Percentiles rank a stretch among this genome's conserved stretches.
phyloP scores from a whole-genome alignment of 257 asterid species.

The Osmanthus fragrans region DNA sequence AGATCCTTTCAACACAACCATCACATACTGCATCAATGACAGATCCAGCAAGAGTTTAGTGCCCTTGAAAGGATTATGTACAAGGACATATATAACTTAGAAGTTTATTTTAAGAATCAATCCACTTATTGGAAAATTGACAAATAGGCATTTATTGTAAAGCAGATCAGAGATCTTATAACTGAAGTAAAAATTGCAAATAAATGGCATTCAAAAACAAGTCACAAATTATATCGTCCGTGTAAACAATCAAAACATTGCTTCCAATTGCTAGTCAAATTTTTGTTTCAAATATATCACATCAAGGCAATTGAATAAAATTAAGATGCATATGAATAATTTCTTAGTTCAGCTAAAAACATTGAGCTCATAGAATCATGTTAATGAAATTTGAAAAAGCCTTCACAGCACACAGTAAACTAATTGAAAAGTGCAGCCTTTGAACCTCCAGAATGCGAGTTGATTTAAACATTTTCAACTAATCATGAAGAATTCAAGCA shows the following conservation, averaged over 20 bases:
- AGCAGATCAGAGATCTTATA: not conserved
- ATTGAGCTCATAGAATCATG: not conserved
- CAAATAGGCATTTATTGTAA: not conserved
- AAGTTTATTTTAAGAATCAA: not conserved
- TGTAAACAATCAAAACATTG: not conserved
- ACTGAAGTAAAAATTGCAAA: not conserved
- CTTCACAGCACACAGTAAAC: not conserved
- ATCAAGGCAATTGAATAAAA: not conserved
- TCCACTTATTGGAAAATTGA: not conserved
- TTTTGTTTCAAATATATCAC: not conserved
- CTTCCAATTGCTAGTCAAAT: not conserved
- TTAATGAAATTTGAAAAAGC: not conserved
- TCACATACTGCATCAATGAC: slow-evolving; percentile 69
- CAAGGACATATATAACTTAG: not conserved
- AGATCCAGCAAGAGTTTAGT: slow-evolving; percentile 5
- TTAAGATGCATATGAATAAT: not conserved
- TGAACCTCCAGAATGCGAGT: not conserved
- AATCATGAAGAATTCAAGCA: not conserved
- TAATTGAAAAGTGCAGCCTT: not conserved
- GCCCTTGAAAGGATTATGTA: not conserved
- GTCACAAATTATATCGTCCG: not conserved
- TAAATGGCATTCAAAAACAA: not conserved
- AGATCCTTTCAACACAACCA: slow-evolving; percentile 93
- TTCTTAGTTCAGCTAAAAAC: not conserved
- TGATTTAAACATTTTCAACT: not conserved